A percentile compares a stretch with the other conserved stretches of the same genome.
These are phyloP conservation scores for Triglochin maritima DNA, from an alignment of 106 monocot species.

Conservation along the genomic window DNA sequence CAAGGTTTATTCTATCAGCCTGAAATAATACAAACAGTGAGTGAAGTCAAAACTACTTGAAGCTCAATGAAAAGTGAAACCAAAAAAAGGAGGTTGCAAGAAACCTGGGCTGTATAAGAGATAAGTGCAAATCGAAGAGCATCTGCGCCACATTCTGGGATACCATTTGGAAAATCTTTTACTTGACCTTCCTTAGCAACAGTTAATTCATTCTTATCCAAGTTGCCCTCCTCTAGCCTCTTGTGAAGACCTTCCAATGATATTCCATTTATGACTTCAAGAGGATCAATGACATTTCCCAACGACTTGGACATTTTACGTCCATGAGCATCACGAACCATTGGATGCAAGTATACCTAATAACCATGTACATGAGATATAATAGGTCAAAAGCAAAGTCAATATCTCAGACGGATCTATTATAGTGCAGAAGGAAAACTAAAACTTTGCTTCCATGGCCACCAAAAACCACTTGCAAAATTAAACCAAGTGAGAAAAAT, in stretches of 20 bases:
- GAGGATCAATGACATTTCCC: constrained; percentile 96
- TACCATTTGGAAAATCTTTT: constrained; percentile 90
- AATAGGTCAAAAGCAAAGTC: not conserved
- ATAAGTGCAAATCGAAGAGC: constrained; percentile 93
- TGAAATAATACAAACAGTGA: constrained; percentile 10
- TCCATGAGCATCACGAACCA: constrained; percentile 99
- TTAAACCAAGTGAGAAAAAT: too few species aligned
- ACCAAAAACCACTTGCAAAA: too few species aligned
- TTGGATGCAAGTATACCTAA: constrained; percentile 97
- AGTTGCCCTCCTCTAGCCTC: constrained; percentile 80
- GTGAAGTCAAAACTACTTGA: too few species aligned
- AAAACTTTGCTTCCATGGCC: too few species aligned
- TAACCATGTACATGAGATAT: not conserved
- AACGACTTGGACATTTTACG: constrained; percentile 97
- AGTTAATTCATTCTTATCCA: constrained; percentile 64
- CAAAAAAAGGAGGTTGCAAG: not conserved
- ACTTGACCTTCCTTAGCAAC: constrained; percentile 75
- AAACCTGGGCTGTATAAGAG: constrained; percentile 86
- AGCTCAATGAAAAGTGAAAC: too few species aligned
- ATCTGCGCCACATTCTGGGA: constrained; percentile 95
- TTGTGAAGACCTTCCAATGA: constrained; percentile 77
- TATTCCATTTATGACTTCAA: constrained; percentile 99
- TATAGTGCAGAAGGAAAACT: too few species aligned
- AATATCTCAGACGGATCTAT: too few species aligned
- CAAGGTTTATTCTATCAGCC: constrained; percentile 92